Evolutionary conservation across 768 basidiomycete species (phyloP).

Genomic region (Xanthoconium stramineum): DNA sequence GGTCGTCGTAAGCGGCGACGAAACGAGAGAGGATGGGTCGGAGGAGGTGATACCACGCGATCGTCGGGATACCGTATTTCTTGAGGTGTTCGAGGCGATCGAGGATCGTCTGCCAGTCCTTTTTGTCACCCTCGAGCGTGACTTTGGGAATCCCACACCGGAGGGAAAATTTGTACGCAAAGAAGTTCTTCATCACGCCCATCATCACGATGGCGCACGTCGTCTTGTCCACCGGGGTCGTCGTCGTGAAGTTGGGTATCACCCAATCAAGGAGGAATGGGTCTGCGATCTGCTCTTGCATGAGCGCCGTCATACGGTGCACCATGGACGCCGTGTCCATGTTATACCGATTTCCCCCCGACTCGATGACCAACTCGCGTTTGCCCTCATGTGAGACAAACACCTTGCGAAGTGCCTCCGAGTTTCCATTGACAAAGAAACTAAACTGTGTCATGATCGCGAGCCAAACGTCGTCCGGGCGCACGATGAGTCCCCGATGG

Average conservation of each 20-base stretch:
- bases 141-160: slow-evolving; percentile 43
- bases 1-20: slow-evolving; percentile 35
- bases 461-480: slow-evolving; percentile 50
- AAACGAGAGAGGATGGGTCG: slow-evolving; percentile 38
- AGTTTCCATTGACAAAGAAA: slow-evolving; percentile 38
- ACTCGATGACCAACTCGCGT: slow-evolving; percentile 26
- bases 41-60: slow-evolving; percentile 40
- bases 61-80: slow-evolving; percentile 34
- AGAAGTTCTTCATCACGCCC: slow-evolving; percentile 41
- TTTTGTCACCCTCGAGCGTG: slow-evolving; percentile 40
- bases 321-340: slow-evolving; percentile 34
- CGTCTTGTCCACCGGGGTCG: slow-evolving; percentile 37
- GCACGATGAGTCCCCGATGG: slow-evolving; percentile 38
- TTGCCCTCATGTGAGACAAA: slow-evolving; percentile 29
- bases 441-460: slow-evolving; percentile 36
- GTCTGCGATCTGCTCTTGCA: slow-evolving; percentile 23
- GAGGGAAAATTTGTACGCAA: slow-evolving; percentile 31
- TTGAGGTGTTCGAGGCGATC: slow-evolving; percentile 37
- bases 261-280: slow-evolving; percentile 38
- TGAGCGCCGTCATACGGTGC: slow-evolving; percentile 17
- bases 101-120: slow-evolving; percentile 39
- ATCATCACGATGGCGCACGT: slow-evolving; percentile 41
- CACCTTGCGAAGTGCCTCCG: slow-evolving; percentile 31
- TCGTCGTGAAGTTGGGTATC: slow-evolving; percentile 43
- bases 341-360: slow-evolving; percentile 14